Percentiles rank a stretch among this genome's conserved stretches.
These are phyloP conservation scores for Pseudogymnoascus sp. DNA, from an alignment of 2,329 filamentous ascomycete genomes.

Conservation along the genomic window DNA sequence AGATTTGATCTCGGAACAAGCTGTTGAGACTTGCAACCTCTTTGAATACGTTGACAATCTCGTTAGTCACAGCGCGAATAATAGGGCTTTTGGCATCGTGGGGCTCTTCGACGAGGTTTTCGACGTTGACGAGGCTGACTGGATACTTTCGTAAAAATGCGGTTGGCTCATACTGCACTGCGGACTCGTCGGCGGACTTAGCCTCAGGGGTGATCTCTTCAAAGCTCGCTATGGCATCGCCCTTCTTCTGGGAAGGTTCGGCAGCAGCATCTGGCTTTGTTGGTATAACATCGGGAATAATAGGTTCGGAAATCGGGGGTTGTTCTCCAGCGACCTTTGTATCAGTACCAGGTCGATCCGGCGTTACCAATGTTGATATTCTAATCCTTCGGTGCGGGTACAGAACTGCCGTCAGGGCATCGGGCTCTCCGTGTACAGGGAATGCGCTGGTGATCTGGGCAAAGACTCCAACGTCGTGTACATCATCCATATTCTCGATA, in stretches of 20 bases:
- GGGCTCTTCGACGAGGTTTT: constrained; percentile 82
- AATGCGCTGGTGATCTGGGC: constrained; percentile 97
- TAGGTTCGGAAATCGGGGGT: constrained; percentile 37
- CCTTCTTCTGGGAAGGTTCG: constrained; percentile 56
- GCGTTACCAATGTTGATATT: constrained; percentile 74
- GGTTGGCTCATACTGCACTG: constrained; percentile 71
- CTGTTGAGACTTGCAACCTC: constrained; percentile 91
- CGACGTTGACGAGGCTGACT: constrained; percentile 90
- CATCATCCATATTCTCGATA: constrained; percentile 82
- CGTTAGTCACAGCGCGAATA: constrained; percentile 86
- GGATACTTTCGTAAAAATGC: constrained; percentile 86
- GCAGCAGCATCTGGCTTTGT: constrained; percentile 48
- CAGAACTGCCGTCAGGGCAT: constrained; percentile 81
- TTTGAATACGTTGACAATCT: constrained; percentile 98
- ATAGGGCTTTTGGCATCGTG: constrained; percentile 84
- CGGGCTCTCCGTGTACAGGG: constrained; percentile 78
- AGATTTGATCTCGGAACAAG: constrained; percentile 93
- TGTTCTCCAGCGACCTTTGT: constrained; percentile 36
- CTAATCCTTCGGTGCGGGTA: constrained; percentile 94
- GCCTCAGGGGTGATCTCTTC: constrained; percentile 69
- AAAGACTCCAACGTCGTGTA: constrained; percentile 93
- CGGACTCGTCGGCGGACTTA: constrained; percentile 41
- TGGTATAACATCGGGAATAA: constrained; percentile 51
- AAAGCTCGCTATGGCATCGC: constrained; percentile 94
- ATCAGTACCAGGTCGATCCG: constrained; percentile 32